Conservation (phyloP, 2,329 filamentous ascomycete genomes). For the Hypomyces perniciosus region DNA sequence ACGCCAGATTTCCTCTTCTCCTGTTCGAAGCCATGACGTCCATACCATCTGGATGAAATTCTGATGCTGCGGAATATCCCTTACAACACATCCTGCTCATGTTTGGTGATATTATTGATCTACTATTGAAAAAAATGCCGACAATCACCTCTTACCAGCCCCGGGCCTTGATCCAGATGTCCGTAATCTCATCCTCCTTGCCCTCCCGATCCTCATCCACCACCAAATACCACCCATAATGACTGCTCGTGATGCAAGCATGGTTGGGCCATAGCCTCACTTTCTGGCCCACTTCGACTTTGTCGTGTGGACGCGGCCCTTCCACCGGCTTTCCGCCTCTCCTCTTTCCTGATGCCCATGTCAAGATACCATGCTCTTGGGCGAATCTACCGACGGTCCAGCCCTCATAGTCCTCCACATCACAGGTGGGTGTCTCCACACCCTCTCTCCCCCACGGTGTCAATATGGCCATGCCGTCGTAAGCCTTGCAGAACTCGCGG, state of each 20-base stretch:
- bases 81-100: no score
- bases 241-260: slow-evolving; percentile 68
- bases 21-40: no score
- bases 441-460: slow-evolving; percentile 46
- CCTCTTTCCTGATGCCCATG: slow-evolving; percentile 38
- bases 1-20: neutral
- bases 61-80: no score
- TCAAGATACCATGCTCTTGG: slow-evolving; percentile 72
- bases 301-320: slow-evolving; percentile 11
- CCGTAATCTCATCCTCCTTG: slow-evolving; percentile 57
- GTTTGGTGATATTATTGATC: no score
- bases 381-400: slow-evolving; percentile 68
- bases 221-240: slow-evolving; percentile 67
- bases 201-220: slow-evolving; percentile 56
- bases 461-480: slow-evolving; percentile 65
- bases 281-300: slow-evolving; percentile 55
- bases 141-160: slow-evolving; percentile 18
- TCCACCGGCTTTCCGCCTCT: slow-evolving; percentile 16
- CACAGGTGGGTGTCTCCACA: slow-evolving; percentile 21
- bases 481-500: slow-evolving; percentile 67
- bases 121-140: neutral
- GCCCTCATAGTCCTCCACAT: slow-evolving; percentile 36
- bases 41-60: no score
- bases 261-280: slow-evolving; percentile 75
- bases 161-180: slow-evolving; percentile 54